Evolutionary conservation across 1,284 basidiomycete species (phyloP).

Genomic region (Rhodotorula sp.): DNA sequence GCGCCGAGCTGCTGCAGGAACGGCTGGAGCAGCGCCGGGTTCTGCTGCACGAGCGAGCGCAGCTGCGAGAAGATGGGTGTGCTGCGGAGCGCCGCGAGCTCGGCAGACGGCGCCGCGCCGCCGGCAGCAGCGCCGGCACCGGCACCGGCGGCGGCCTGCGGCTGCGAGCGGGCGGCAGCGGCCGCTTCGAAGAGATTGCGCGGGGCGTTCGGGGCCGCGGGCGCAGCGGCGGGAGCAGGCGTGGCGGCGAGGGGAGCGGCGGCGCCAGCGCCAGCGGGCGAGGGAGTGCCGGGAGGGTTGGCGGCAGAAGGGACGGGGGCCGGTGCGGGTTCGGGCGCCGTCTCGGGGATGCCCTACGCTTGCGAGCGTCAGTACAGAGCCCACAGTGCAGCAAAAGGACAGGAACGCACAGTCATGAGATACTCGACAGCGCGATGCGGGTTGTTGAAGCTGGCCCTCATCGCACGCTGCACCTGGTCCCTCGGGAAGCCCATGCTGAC

Average conservation of each 20-base stretch:
- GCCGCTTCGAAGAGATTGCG: constrained; percentile 53
- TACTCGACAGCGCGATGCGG: constrained; percentile 98
- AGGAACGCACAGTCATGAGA: constrained; percentile 75
- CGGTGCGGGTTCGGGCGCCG: constrained; percentile 51
- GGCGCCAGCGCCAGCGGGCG: constrained; percentile 56
- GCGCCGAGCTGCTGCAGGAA: constrained; percentile 77
- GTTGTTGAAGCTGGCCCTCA: constrained; percentile 96
- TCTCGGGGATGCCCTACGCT: constrained; percentile 73
- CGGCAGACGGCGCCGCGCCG: constrained; percentile 35
- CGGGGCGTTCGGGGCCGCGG: constrained; percentile 14
- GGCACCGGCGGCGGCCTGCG: constrained; percentile 44
- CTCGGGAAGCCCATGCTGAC: constrained; percentile 92
- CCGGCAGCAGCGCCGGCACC: constrained; percentile 39
- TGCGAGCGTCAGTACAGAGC: not conserved
- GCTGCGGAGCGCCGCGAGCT: constrained; percentile 55
- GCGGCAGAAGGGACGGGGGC: constrained; percentile 40
- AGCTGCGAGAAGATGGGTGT: constrained; percentile 32
- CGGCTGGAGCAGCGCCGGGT: constrained; percentile 75
- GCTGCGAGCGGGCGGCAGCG: constrained; percentile 46
- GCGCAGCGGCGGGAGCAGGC: constrained; percentile 16
- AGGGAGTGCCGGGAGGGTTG: constrained; percentile 61
- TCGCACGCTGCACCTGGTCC: constrained; percentile 79
- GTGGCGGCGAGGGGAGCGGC: constrained; percentile 49
- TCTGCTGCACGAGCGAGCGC: constrained; percentile 64
- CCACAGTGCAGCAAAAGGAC: not conserved